Evolutionary conservation across 2,329 filamentous ascomycete genomes (phyloP).

Genomic region (Ceratocystis papillata): DNA sequence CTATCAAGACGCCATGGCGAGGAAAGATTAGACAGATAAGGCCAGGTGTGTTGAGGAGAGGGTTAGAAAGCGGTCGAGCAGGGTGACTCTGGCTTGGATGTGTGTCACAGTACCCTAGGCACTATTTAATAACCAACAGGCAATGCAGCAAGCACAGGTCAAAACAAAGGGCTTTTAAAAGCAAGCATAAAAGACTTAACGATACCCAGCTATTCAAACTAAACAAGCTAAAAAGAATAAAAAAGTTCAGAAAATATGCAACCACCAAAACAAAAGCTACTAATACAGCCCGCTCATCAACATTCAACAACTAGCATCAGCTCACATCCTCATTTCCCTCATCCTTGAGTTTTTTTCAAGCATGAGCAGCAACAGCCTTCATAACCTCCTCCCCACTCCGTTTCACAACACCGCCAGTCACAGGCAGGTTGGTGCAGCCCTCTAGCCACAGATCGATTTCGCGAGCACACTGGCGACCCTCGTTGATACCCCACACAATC

Average conservation of each 20-base stretch:
- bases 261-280: conserved; percentile 1
- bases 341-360: conserved; percentile 21
- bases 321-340: neutral
- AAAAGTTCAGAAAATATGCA: neutral
- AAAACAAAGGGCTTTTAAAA: no score
- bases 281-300: neutral
- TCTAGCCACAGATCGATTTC: conserved; percentile 85
- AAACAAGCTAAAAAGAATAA: conserved; percentile 10
- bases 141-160: no score
- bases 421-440: conserved; percentile 66
- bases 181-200: neutral
- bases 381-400: conserved; percentile 64
- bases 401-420: conserved; percentile 88
- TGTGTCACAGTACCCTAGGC: no score
- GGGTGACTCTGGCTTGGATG: no score
- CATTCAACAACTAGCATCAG: neutral
- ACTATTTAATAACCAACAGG: no score
- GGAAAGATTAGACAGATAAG: no score
- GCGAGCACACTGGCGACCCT: conserved; percentile 83
- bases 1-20: no score
- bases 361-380: conserved; percentile 28
- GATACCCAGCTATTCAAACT: neutral
- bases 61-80: no score
- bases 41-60: no score
- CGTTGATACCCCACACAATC: conserved; percentile 98